Base-by-base conservation (phyloP, 73 alveolate genomes). In the Symbiodinium natans region DNA sequence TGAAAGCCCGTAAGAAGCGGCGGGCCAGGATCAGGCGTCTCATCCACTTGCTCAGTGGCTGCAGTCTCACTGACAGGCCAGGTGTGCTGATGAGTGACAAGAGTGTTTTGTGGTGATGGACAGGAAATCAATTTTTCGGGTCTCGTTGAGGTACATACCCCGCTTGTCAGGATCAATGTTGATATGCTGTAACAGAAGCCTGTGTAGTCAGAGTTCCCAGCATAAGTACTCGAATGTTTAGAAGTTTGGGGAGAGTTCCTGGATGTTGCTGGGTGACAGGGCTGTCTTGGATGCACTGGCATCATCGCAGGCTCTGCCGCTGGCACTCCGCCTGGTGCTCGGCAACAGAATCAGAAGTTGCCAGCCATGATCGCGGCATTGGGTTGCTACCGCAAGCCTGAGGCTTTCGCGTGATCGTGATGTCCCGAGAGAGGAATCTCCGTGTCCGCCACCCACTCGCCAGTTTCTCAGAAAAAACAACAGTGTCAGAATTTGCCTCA, bases 401-500 rank as follows among this genome's bases (percentile, higher is more conserved):
- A 63, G 80, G 80, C 80, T 63, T 29, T 63, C 80, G 9, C 80
- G 80, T 23, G 80, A 63, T 63, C 80, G 80, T 63, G 80, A 63
- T 5, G 11, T 36, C 2, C 15, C 33, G 38, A 23, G 80, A 63
- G 80, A 63, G 38, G 80, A 63, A 7, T 63, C 80, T 19, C 80
- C 80, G 11, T 63, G 80, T n/a, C 80, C 80, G 38, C 80, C 80
- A 17, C 19, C 33, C 80, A 63, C 80, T 23, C 80, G 80, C 36
- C 38, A 31, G 80, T 23, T 23, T 29, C 80, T 29, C 36, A 63
- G 80, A 63, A 36, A 13, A n/a, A n/a, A n/a, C n/a, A n/a, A n/a
- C n/a, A n/a, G n/a, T n/a, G n/a, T n/a, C n/a, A n/a, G n/a, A n/a
- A n/a, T n/a, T 8, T 52, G 71, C 71, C 71, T 52, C 15, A 15